A percentile compares a stretch with the other conserved stretches of the same genome.
Evolutionary conservation across 768 basidiomycete species (phyloP).

Genomic region (Myochromella boudieri): DNA sequence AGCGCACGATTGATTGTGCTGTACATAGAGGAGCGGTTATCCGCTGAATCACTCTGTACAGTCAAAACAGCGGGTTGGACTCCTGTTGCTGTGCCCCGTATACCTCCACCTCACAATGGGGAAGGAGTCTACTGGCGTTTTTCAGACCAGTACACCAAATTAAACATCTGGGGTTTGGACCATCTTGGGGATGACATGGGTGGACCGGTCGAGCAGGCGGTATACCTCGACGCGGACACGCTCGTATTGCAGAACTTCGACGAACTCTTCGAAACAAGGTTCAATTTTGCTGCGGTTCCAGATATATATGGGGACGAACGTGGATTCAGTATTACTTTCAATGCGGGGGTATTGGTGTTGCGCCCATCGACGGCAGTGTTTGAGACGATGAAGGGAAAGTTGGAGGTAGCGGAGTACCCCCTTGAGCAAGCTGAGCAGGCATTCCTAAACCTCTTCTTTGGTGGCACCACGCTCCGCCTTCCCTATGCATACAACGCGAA

Average conservation of each 20-base stretch:
- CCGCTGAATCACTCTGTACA: conserved; percentile 37
- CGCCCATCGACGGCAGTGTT: conserved; percentile 28
- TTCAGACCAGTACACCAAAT: conserved; percentile 43
- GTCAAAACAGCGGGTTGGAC: conserved; percentile 39
- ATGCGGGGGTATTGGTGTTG: conserved; percentile 37
- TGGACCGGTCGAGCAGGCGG: too few species aligned
- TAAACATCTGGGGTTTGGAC: conserved; percentile 38
- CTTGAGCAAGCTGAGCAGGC: conserved; percentile 36
- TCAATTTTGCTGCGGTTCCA: too few species aligned
- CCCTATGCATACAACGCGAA: conserved; percentile 42
- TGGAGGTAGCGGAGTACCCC: conserved; percentile 29
- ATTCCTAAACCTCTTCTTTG: conserved; percentile 40
- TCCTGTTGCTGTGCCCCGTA: conserved; percentile 29
- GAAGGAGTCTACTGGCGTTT: conserved; percentile 33
- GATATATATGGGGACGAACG: too few species aligned
- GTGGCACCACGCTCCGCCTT: conserved; percentile 29
- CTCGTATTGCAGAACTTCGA: too few species aligned
- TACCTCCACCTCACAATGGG: conserved; percentile 38
- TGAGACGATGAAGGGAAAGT: conserved; percentile 25
- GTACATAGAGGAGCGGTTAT: conserved; percentile 32
- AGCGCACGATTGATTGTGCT: conserved; percentile 25
- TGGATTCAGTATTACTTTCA: too few species aligned
- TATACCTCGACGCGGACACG: too few species aligned
- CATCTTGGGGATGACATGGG: neutral
- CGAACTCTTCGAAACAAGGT: too few species aligned